Evolutionary conservation across 495 filamentous ascomycete species (phyloP).

Genomic region (Pyrenula aspistea): DNA sequence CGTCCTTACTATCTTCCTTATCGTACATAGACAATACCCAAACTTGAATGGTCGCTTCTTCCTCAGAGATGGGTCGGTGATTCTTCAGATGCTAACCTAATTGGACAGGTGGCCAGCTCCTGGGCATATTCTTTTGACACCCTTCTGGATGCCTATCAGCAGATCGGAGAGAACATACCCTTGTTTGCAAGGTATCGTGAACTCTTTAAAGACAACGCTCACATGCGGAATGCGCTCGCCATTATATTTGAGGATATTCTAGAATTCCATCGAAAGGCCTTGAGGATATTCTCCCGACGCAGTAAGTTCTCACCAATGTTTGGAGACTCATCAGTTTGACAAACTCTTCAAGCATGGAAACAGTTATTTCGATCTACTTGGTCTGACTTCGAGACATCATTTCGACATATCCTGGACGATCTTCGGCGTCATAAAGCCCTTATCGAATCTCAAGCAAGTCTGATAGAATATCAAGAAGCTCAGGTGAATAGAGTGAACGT

Average conservation of each 20-base stretch:
- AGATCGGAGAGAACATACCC: slow-evolving; percentile 16
- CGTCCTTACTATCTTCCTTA: no score
- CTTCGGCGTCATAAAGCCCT: slow-evolving; percentile 11
- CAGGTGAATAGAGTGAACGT: slow-evolving; percentile 5
- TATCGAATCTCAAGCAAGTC: slow-evolving; percentile 10
- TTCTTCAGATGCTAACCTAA: neutral
- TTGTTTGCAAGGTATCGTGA: slow-evolving; percentile 4
- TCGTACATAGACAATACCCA: no score
- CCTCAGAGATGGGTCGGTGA: no score
- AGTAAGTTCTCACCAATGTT: slow-evolving; percentile 1
- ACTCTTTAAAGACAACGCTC: slow-evolving; percentile 6
- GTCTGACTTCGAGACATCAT: slow-evolving; percentile 23
- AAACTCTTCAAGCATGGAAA: neutral
- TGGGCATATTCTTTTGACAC: slow-evolving; percentile 13
- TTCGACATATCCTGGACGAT: slow-evolving; percentile 7
- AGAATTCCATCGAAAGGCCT: slow-evolving; percentile 13
- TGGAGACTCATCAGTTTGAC: neutral
- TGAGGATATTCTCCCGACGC: slow-evolving; percentile 10
- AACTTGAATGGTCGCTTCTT: no score
- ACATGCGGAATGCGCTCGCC: slow-evolving; percentile 12
- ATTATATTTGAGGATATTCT: slow-evolving; percentile 18
- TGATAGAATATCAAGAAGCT: slow-evolving; percentile 2
- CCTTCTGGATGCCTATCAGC: slow-evolving; percentile 15
- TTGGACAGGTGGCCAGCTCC: slow-evolving; percentile 7
- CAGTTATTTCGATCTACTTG: slow-evolving; percentile 16